Conservation (phyloP, 2,329 filamentous ascomycete genomes). For the Stemphylium beticola region DNA sequence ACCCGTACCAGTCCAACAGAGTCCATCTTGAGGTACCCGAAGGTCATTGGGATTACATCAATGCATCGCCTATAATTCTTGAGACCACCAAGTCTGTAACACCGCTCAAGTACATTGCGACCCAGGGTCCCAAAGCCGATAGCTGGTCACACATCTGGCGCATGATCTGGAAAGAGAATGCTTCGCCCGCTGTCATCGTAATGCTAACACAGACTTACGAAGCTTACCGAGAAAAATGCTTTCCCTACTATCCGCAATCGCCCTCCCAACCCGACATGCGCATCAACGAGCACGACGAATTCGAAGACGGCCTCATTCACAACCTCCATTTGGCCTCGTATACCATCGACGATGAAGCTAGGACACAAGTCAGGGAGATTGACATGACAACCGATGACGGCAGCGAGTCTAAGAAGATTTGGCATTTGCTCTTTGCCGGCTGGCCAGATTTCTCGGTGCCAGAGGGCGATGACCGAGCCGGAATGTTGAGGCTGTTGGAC, state of each 20-base stretch:
- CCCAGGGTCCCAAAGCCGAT: conserved; percentile 83
- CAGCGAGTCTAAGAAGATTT: conserved; percentile 68
- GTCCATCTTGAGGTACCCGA: conserved; percentile 80
- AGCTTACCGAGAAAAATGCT: conserved; percentile 79
- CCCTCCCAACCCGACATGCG: conserved; percentile 49
- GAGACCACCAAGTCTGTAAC: conserved; percentile 49
- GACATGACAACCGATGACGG: conserved; percentile 54
- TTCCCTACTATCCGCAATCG: conserved; percentile 77
- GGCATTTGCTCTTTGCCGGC: conserved; percentile 82
- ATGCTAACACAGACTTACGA: conserved; percentile 95
- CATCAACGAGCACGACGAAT: conserved; percentile 69
- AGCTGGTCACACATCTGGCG: conserved; percentile 88
- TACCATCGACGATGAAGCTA: conserved; percentile 62
- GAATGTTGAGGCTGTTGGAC: conserved; percentile 72
- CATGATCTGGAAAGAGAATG: conserved; percentile 89
- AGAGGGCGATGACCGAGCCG: conserved; percentile 67
- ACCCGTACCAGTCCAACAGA: conserved; percentile 86
- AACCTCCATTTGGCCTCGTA: conserved; percentile 67
- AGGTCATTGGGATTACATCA: conserved; percentile 62
- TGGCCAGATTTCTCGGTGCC: conserved; percentile 95
- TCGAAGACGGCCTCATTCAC: conserved; percentile 70
- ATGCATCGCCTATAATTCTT: conserved; percentile 56
- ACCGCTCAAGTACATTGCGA: conserved; percentile 78
- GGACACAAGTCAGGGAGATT: conserved; percentile 77
- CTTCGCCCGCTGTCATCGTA: conserved; percentile 75